Evolutionary conservation across 306 rosid species (phyloP), one percentile per base, ranked within the genome.

Genomic region (Dalbergia oliveri): DNA sequence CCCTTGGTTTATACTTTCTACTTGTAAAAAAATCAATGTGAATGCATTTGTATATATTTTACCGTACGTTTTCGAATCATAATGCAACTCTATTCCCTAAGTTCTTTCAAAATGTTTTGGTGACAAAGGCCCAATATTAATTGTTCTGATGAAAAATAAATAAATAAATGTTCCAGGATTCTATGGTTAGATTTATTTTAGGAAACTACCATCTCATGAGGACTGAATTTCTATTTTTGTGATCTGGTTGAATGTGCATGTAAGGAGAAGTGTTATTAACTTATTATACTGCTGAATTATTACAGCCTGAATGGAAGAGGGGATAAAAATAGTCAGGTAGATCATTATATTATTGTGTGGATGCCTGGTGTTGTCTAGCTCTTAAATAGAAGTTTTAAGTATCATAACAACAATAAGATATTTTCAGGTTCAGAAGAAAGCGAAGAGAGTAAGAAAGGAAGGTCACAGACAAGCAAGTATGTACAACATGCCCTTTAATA

Each of bases 391-490:
- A 49, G 64, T 84, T 85, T 73, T 49, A 50, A 43, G 44, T 33
- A 71, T 83, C 70, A 54, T 66, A 73, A 69, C 75, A 69, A 31
- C 12, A 54, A 50, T 84, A 51, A 67, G 35, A 77, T 66, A n/a
- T 66, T 83, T 83, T 77, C 80, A 90, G 97, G 88, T 85, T 77
- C 91, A 34, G 67, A 49, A 62, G 90, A 84, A 64, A 85, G 73
- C 39, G 19, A 71, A 73, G 89, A 90, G 68, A 84, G 80, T 78
- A 41, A 75, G 62, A 83, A 73, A 80, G 88, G 87, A 68, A 66
- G 41, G 44, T 70, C 69, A 1, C 67, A 9, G 51, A 64, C 89
- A 79, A 76, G 64, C 77, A 93, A 82, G 97, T 93, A 93, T 81
- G 89, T 83, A 61, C 70, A 72, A 72, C 84, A 76, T 80, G 21